Percentiles rank a stretch among this genome's conserved stretches.
Conservation (phyloP, 177 flowering plant genomes). For the Telopea speciosissima region DNA sequence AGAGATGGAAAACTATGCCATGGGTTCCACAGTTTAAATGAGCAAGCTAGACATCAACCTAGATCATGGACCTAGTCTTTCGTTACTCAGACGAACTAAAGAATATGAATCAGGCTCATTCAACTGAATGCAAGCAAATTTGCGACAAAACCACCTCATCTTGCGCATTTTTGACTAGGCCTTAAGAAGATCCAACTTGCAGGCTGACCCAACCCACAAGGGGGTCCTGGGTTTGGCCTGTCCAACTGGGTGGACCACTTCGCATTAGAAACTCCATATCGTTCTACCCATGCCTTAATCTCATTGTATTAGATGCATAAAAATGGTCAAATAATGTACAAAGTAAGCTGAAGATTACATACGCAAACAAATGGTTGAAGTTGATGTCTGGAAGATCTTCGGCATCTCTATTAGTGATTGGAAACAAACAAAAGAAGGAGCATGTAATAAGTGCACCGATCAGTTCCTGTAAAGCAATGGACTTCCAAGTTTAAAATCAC, state of each 20-base stretch:
- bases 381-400: slow-evolving; percentile 73
- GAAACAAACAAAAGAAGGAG: slow-evolving; percentile 88
- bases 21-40: background rate
- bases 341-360: slow-evolving; percentile 30
- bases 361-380: slow-evolving; percentile 85
- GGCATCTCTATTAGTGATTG: slow-evolving; percentile 46
- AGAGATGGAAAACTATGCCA: background rate
- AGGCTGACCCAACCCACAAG: background rate
- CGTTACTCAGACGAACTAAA: background rate
- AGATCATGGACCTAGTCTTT: background rate
- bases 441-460: slow-evolving; percentile 79
- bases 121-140: background rate
- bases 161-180: background rate
- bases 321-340: slow-evolving; percentile 3
- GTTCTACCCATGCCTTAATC: background rate
- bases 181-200: background rate
- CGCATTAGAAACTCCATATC: too few relatives aligned
- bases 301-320: background rate
- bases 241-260: background rate
- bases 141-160: background rate
- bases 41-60: background rate
- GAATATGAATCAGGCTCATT: background rate
- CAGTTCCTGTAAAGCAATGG: slow-evolving; percentile 61
- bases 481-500: background rate
- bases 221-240: background rate